phyloP scores from a whole-genome alignment of 495 filamentous ascomycete species.

The Neurospora tetraspora region DNA sequence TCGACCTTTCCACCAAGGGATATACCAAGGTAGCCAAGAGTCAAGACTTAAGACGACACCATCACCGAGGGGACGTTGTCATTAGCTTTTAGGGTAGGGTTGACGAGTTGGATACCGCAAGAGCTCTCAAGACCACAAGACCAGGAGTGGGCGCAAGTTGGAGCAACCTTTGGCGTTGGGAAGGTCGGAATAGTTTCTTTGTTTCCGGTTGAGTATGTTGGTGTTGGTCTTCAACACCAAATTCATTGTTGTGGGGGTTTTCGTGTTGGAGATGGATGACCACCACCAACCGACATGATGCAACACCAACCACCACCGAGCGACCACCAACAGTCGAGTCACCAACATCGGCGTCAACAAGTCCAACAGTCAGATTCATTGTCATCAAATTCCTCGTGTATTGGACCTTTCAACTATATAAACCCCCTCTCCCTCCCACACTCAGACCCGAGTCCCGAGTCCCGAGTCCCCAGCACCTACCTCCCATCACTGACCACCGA shows the following conservation, averaged over 20 bases:
- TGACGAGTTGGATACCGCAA: background rate
- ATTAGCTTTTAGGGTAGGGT: background rate
- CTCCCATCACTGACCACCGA: no score
- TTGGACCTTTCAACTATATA: background rate
- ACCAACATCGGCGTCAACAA: background rate
- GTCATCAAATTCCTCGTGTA: background rate
- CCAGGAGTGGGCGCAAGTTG: background rate
- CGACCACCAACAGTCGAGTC: background rate
- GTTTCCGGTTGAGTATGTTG: no score
- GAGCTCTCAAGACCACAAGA: background rate
- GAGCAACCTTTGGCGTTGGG: no score
- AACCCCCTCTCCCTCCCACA: background rate
- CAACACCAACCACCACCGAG: background rate
- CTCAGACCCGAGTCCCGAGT: background rate
- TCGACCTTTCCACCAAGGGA: background rate
- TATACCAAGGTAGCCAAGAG: background rate
- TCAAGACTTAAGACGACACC: background rate
- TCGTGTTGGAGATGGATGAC: background rate
- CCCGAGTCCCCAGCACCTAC: background rate
- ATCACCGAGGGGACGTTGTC: background rate
- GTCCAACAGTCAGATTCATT: background rate
- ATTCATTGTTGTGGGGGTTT: background rate
- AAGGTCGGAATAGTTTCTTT: no score
- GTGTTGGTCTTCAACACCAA: background rate
- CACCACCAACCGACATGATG: background rate